These are phyloP conservation scores for Sarocladiaceae sp. DNA, from an alignment of 2,329 filamentous ascomycete species.

Conservation along the genomic window DNA sequence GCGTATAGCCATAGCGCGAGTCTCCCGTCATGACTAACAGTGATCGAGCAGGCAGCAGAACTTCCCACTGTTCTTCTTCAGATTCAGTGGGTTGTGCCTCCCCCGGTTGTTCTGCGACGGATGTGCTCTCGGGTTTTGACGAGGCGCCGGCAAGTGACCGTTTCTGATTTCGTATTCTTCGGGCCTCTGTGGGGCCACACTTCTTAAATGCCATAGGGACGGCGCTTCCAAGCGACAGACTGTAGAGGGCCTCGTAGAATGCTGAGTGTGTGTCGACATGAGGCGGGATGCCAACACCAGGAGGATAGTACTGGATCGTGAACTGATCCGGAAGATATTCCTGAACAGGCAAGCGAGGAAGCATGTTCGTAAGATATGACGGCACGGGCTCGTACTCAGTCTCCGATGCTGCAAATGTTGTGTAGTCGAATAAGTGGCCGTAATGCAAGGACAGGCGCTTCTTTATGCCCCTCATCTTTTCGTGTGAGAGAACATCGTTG, in stretches of 20 bases:
- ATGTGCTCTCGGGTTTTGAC: constrained; percentile 17
- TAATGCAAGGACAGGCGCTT: constrained; percentile 49
- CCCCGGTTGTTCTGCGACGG: constrained; percentile 14
- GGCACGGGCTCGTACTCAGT: constrained; percentile 42
- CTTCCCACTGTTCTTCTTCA: too few relatives aligned
- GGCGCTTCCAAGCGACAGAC: constrained; percentile 36
- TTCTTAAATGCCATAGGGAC: constrained; percentile 42
- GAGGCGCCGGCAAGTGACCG: not conserved
- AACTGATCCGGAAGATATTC: constrained; percentile 50
- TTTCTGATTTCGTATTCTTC: not conserved
- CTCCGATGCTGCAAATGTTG: constrained; percentile 51
- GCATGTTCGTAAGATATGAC: constrained; percentile 40
- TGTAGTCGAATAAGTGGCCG: constrained; percentile 55
- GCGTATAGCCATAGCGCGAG: constrained; percentile 50
- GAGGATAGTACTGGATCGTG: constrained; percentile 57
- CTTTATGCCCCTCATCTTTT: constrained; percentile 40
- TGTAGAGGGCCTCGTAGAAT: constrained; percentile 41
- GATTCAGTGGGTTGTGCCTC: too few relatives aligned
- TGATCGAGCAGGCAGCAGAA: constrained; percentile 44
- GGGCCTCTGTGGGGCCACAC: constrained; percentile 13
- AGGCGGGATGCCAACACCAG: constrained; percentile 55
- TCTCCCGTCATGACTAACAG: constrained; percentile 49
- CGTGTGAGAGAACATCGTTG: constrained; percentile 36
- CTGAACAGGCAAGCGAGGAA: too few relatives aligned
- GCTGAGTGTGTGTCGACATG: constrained; percentile 54